Evolutionary conservation across 2,329 filamentous ascomycete genomes (phyloP), one percentile per base, ranked within the genome.

Genomic region (Arthrobotrys iridis): DNA sequence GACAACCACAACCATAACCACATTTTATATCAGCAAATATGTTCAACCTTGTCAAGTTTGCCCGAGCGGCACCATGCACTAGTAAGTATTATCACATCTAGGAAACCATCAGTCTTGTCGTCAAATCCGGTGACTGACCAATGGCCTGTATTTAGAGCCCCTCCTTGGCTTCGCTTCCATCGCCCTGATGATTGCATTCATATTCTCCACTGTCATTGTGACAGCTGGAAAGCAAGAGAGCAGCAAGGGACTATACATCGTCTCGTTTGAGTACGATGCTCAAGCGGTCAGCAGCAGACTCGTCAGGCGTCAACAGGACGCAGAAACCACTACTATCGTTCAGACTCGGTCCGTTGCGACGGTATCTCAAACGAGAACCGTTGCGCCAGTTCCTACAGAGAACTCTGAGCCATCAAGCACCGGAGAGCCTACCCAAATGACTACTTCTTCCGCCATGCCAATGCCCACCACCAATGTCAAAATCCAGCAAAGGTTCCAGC

Each of bases 191-290:
- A 77, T 79, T 41, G 68, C 78, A 4, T 76, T 79, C 33, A 77
- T 79, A 33, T 79, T 79, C 63, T 78, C 77, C 13, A 76, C 77
- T 45, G 73, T 79, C 33, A 74, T 79, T 55, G 73, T 79, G 5
- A 74, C 76, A 30, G 77, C 78, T 48, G 48, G 72, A 22, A 79
- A 77, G 8, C 22, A 77, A 1, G 22, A 72, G 5, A 72, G 70
- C 30, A 66, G 78, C 43, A 77, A 78, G 2, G 78, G 79, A 18
- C 78, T 79, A 52, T 79, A 79, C 72, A 77, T 79, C 46, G 77
- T 79, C n/a, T 78, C 77, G 0, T 77, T 79, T 50, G 60, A 72
- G 33, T 79, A 79, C 66, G 66, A 78, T 26, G 6, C 68, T 20
- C 37, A 57, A 28, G 28, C 45, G 18, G 35, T 26, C 30, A 48